Percentiles rank a stretch among this genome's conserved stretches.
These are phyloP conservation scores for Lentinula raphanica DNA, from an alignment of 768 basidiomycete genomes.

Conservation along the genomic window DNA sequence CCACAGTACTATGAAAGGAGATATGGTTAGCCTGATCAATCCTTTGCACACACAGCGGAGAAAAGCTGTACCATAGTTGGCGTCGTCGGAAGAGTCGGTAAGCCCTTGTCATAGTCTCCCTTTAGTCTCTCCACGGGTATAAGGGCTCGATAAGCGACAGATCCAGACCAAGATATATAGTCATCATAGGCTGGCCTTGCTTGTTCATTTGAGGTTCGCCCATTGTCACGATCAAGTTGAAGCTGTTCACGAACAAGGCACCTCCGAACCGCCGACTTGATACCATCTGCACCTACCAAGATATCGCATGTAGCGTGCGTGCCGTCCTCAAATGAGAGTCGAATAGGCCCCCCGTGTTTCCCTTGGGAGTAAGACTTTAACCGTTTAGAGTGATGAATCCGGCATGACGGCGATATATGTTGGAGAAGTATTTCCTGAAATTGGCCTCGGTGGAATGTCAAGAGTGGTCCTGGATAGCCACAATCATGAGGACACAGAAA, in stretches of 20 bases:
- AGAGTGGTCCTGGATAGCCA: constrained; percentile 18
- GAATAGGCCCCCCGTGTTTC: constrained; percentile 16
- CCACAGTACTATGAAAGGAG: constrained; percentile 12
- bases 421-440: constrained; percentile 26
- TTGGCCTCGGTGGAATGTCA: constrained; percentile 32
- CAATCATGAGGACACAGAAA: background rate
- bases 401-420: constrained; percentile 22
- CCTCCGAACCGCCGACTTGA: constrained; percentile 29
- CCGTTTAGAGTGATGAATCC: constrained; percentile 29
- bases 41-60: background rate
- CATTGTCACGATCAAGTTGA: background rate
- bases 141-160: constrained; percentile 28
- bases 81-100: constrained; percentile 1
- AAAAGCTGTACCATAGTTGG: constrained; percentile 1
- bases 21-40: background rate
- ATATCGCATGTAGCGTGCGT: constrained; percentile 30
- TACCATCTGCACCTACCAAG: constrained; percentile 39
- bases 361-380: constrained; percentile 25
- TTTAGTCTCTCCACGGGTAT: constrained; percentile 24
- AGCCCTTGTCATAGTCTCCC: background rate
- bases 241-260: constrained; percentile 19
- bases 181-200: constrained; percentile 20
- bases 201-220: constrained; percentile 10
- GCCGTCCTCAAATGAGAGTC: constrained; percentile 33
- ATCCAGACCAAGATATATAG: constrained; percentile 26